Evolutionary conservation across 148 eudicot genomes (phyloP).

Genomic region (Silene conica): DNA sequence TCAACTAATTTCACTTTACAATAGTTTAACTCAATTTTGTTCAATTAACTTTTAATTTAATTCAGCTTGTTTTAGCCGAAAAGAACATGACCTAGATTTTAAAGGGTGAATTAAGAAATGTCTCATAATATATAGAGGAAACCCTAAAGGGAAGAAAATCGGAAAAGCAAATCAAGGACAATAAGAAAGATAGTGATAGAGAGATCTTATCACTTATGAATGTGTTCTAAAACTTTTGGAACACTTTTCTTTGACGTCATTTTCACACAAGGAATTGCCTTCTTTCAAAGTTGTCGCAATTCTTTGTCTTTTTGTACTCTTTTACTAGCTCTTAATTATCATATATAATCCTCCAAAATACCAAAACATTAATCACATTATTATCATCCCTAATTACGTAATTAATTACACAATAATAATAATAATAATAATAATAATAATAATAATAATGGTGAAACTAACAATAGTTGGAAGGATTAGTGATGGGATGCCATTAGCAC

Average conservation of each 20-base stretch:
- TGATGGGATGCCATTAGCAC: constrained; percentile 52
- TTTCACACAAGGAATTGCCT: constrained; percentile 22
- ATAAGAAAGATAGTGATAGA: not conserved
- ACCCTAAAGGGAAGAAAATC: not conserved
- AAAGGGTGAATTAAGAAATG: too few relatives aligned
- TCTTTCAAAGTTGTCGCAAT: constrained; percentile 14
- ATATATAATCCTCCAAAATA: too few relatives aligned
- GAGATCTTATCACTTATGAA: not conserved
- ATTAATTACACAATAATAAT: not conserved
- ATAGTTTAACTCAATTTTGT: too few relatives aligned
- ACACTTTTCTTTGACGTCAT: constrained; percentile 9
- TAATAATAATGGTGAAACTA: constrained; percentile 39
- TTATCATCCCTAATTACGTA: not conserved
- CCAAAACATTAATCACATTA: not conserved
- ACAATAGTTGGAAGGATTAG: constrained; percentile 47
- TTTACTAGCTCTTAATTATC: not conserved
- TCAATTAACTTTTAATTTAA: too few relatives aligned
- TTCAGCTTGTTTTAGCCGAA: too few relatives aligned
- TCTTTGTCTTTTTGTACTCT: too few relatives aligned
- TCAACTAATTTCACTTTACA: too few relatives aligned
- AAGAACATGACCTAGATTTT: too few relatives aligned
- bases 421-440: not conserved
- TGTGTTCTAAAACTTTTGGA: not conserved
- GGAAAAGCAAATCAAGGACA: constrained; percentile 4
- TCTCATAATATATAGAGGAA: not conserved